phyloP scores from a whole-genome alignment of 2,329 filamentous ascomycete genomes.

The Stemphylium lycopersici region DNA sequence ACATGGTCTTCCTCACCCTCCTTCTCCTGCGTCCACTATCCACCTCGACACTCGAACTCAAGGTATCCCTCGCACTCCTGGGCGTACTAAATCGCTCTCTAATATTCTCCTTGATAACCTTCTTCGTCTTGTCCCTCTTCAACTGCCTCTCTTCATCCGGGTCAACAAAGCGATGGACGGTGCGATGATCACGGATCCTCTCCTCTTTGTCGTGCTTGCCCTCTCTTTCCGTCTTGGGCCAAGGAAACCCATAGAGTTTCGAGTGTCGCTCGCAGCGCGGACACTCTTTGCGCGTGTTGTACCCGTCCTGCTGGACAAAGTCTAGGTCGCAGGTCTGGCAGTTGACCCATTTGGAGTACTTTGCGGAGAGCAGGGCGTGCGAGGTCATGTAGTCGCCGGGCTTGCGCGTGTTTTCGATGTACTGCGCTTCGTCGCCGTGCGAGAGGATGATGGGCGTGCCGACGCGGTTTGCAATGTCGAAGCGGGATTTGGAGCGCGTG shows the following conservation, averaged over 20 bases:
- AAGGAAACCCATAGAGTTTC: constrained; percentile 91
- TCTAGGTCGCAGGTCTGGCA: constrained; percentile 82
- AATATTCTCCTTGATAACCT: constrained; percentile 30
- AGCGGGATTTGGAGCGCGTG: constrained; percentile 46
- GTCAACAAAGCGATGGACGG: constrained; percentile 81
- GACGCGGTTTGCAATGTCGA: constrained; percentile 32
- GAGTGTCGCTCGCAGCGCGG: constrained; percentile 94
- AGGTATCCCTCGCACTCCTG: constrained; percentile 30
- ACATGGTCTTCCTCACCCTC: constrained; percentile 41
- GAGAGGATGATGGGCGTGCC: constrained; percentile 38
- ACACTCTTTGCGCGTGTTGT: constrained; percentile 81
- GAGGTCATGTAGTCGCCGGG: constrained; percentile 76
- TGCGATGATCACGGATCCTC: constrained; percentile 81
- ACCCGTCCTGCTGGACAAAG: constrained; percentile 89
- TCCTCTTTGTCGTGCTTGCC: constrained; percentile 73
- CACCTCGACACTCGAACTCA: constrained; percentile 33
- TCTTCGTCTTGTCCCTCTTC: constrained; percentile 39
- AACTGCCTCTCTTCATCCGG: constrained; percentile 64
- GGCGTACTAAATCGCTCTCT: constrained; percentile 38
- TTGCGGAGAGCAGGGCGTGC: constrained; percentile 73
- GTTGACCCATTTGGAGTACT: constrained; percentile 82
- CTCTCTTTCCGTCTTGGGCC: constrained; percentile 91
- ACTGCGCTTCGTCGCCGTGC: constrained; percentile 27
- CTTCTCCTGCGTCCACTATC: constrained; percentile 31
- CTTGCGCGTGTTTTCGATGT: constrained; percentile 39